Base-by-base conservation (phyloP, 805 yeast species). In the Kodamaea leandrae region DNA sequence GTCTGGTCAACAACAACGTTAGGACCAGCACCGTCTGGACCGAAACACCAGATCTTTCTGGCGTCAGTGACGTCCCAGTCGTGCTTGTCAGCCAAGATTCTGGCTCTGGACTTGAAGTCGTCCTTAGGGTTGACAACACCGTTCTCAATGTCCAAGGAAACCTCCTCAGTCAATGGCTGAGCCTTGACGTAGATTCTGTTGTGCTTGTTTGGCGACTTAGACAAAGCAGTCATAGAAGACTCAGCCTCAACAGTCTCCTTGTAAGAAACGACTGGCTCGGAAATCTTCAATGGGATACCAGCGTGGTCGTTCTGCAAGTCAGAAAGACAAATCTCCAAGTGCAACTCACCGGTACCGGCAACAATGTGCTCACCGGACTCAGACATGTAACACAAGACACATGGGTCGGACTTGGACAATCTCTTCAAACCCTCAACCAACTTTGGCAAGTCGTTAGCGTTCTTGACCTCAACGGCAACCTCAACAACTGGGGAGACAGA, bases 1-100 rank as follows among this genome's bases (percentile, higher is more conserved):
- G 98, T 91, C 78, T 90, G 97, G 80, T 91, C 99, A 74, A 91
- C 95, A 68, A 91, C 97, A 68, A 93, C 75, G 81, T 91, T 91
- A 66, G 99, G 90, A 77, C 99, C 99, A 72, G 78, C 83, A 76
- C 97, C 97, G 69, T 91, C 99, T 71, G 99, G 98, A 80, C 99
- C 99, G 89, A 91, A 91, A 86, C 96, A 88, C 99, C 99, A 91
- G 70, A 91, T 93, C 93, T 93, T 91, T 86, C 99, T 90, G 77
- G 97, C 99, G 70, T 91, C 99, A 61, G 96, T 82, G 71, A 93
- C 97, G 71, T 91, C 98, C 99, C 99, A 91, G 61, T 91, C 96
- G 84, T 74, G 93, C 72, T 93, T 96, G 72, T 91, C 98, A 69
- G 98, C 98, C 82, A 91, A 80, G 69, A 87, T 64, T 84, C 98